Percentiles rank a stretch among this genome's conserved stretches.
Evolutionary conservation across 805 yeast genomes (phyloP).

Genomic region (Clavispora phyllophila): DNA sequence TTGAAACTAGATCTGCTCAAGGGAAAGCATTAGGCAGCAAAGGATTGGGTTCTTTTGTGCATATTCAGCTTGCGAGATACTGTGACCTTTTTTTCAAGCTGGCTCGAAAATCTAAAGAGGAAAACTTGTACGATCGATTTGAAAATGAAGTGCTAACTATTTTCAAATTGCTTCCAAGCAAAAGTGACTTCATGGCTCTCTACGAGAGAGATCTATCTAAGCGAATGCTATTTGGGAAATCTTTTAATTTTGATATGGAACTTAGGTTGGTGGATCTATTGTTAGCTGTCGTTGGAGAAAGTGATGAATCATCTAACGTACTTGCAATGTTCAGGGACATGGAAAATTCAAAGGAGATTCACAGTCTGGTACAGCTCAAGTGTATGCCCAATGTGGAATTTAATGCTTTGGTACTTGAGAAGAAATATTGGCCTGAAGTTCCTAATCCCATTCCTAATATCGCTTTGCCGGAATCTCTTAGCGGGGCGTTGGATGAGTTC

Average conservation of each 20-base stretch:
- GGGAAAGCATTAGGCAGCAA: conserved; percentile 13
- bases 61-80: conserved; percentile 24
- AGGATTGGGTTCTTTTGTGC: conserved; percentile 12
- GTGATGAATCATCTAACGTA: conserved; percentile 24
- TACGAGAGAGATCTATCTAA: conserved; percentile 35
- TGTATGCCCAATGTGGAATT: conserved; percentile 17
- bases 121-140: conserved; percentile 13
- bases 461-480: conserved; percentile 21
- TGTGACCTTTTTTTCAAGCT: conserved; percentile 27
- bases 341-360: conserved; percentile 15
- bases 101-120: conserved; percentile 6
- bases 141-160: conserved; percentile 18
- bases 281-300: conserved; percentile 26
- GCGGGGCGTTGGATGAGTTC: conserved; percentile 17
- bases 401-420: conserved; percentile 28
- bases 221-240: conserved; percentile 26
- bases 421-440: conserved; percentile 37
- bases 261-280: conserved; percentile 20
- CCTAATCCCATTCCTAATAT: conserved; percentile 21
- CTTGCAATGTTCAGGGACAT: conserved; percentile 33
- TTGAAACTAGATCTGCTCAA: conserved; percentile 29
- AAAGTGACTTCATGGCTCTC: conserved; percentile 24
- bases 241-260: conserved; percentile 17
- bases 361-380: conserved; percentile 4
- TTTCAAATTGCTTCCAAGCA: conserved; percentile 31